phyloP scores from a whole-genome alignment of 164 flowering plant genomes.

The Tetracentron sinense region DNA sequence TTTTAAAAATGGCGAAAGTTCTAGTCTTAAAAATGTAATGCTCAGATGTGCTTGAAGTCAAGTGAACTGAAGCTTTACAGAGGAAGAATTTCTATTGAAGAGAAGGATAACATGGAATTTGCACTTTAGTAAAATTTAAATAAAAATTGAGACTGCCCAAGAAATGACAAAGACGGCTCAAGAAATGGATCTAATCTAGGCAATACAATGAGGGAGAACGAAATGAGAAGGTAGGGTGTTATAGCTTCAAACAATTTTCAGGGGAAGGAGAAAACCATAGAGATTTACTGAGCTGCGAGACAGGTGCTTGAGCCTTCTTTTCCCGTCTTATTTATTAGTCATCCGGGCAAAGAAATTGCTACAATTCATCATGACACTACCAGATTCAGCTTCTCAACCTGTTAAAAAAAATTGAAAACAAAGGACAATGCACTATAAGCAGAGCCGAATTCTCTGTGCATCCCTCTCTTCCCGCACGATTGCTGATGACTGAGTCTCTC shows the following conservation, averaged over 20 bases:
- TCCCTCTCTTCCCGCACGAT: constrained; percentile 27
- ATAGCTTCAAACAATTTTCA: neutral
- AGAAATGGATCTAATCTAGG: no score
- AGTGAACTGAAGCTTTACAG: no score
- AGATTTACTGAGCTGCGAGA: neutral
- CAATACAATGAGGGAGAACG: no score
- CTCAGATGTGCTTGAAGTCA: no score
- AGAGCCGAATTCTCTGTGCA: constrained; percentile 35
- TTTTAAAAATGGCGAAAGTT: no score
- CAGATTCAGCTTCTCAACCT: neutral
- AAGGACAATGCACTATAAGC: constrained; percentile 23
- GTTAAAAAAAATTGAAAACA: neutral
- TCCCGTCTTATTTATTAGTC: neutral
- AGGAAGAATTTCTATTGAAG: no score
- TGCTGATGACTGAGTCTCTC: constrained; percentile 25
- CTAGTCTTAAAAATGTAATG: no score
- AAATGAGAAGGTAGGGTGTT: no score
- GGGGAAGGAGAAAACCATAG: neutral
- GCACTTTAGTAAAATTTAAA: no score
- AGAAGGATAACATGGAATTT: no score
- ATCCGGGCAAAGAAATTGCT: neutral
- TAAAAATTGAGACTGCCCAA: no score
- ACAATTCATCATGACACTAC: neutral
- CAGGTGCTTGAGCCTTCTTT: neutral
- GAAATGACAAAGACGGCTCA: no score